Evolutionary conservation across 2,329 filamentous ascomycete species (phyloP), one percentile per base, ranked within the genome.

Genomic region (Fusarium cicatricum): DNA sequence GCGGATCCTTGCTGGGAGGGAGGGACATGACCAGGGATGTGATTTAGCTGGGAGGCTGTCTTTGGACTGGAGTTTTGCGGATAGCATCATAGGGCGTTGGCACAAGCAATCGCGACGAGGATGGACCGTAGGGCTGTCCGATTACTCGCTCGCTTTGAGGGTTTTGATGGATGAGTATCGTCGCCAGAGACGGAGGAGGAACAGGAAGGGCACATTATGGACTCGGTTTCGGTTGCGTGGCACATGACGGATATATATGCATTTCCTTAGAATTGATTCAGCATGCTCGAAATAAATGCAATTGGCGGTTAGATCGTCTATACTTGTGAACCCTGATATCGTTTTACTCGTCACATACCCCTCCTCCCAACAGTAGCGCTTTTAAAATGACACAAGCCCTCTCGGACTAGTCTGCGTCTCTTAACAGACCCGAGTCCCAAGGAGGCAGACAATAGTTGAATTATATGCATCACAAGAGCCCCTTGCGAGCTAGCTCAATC

Each of bases 401-500:
- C 33, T 36, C 15, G n/a, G 33, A 4, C n/a, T 14, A 32, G 29
- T 3, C 29, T 32, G 12, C 14, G 8, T n/a, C 11, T 12, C 14
- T 4, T 32, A n/a, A 32, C 5, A n/a, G 8, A n/a, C 3, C 29
- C 29, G 11, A 32, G 29, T 14, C 29, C 29, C 10, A 8, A 26
- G 8, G 29, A 12, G n/a, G 29, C 12, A 14, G 10, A 31, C 42
- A 1, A 12, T 16, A 23, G 47, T n/a, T 45, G n/a, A 26, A 16
- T 11, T 6, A 23, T 12, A 17, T 9, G 29, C 3, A 26, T 58
- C 67, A 93, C 47, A 95, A 73, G 73, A 93, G 67, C 1, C 90
- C 91, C 77, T 93, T 94, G 70, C 91, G 81, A 3, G 90, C 91
- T 68, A 94, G 75, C 73, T 94, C 90, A 45, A 95, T 81, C 79